A percentile compares a stretch with the other conserved stretches of the same genome.
phyloP scores from a whole-genome alignment of 148 eudicot species.

The Camellia granthamiana region DNA sequence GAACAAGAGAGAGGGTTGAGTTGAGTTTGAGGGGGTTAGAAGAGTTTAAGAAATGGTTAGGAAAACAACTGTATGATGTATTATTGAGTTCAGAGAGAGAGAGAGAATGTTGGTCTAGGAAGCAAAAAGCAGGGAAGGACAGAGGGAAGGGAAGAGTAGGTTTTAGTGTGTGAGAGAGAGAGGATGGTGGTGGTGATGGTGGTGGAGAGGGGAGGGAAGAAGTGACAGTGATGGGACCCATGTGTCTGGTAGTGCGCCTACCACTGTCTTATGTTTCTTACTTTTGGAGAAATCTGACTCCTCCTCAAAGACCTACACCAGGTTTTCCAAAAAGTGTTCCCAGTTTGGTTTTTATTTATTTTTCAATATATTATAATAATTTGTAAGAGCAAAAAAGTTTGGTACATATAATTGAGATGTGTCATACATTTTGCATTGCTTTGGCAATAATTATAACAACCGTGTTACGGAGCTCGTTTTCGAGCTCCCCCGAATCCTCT shows the following conservation, averaged over 20 bases:
- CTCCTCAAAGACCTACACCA: no score
- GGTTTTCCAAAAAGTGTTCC: no score
- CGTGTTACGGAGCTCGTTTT: no score
- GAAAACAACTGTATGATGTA: background rate
- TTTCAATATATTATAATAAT: no score
- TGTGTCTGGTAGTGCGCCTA: conserved; percentile 30
- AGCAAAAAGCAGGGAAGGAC: conserved; percentile 13
- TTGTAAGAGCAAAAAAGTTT: no score
- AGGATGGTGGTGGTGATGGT: background rate
- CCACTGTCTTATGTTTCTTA: conserved; percentile 11
- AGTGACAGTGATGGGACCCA: conserved; percentile 26
- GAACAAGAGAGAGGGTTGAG: background rate
- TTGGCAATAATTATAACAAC: no score
- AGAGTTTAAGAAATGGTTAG: background rate
- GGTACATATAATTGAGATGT: no score
- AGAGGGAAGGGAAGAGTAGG: background rate
- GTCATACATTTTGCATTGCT: no score
- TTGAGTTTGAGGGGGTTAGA: background rate
- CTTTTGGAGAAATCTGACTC: background rate
- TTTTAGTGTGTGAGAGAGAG: background rate
- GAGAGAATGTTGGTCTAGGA: background rate
- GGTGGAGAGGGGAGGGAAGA: conserved; percentile 21
- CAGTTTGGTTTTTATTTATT: no score
- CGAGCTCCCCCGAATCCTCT: no score
- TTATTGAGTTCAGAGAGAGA: background rate